Conservation (phyloP, 1,139 yeast genomes). For the Scheffersomyces titani region DNA sequence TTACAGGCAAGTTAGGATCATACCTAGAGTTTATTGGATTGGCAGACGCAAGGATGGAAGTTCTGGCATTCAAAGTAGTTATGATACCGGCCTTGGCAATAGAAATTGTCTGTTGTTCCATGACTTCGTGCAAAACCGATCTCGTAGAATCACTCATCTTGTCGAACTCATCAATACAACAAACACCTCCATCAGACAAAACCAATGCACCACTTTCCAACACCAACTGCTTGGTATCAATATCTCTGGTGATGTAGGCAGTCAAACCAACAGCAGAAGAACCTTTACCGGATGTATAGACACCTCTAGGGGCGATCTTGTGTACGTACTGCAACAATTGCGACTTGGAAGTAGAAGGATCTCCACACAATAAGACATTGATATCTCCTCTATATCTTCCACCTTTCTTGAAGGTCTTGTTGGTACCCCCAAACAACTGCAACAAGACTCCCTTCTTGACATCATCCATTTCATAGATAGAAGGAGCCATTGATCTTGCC, state of each 20-base stretch:
- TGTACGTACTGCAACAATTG: slow-evolving; percentile 93
- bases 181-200: slow-evolving; percentile 95
- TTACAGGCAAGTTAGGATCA: slow-evolving; percentile 90
- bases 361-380: slow-evolving; percentile 90
- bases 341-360: slow-evolving; percentile 96
- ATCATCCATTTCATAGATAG: slow-evolving; percentile 93
- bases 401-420: slow-evolving; percentile 84
- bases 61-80: slow-evolving; percentile 93
- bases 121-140: slow-evolving; percentile 95
- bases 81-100: slow-evolving; percentile 98
- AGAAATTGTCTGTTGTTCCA: slow-evolving; percentile 98
- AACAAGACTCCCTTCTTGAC: slow-evolving; percentile 92
- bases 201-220: slow-evolving; percentile 96
- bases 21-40: slow-evolving; percentile 97
- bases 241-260: slow-evolving; percentile 92
- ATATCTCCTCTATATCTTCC: slow-evolving; percentile 97
- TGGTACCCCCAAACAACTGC: slow-evolving; percentile 94
- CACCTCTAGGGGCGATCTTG: slow-evolving; percentile 96
- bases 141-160: slow-evolving; percentile 95
- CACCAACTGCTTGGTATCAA: slow-evolving; percentile 90
- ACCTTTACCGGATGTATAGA: slow-evolving; percentile 97
- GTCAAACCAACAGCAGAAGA: slow-evolving; percentile 99
- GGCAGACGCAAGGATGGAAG: slow-evolving; percentile 94
- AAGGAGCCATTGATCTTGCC: slow-evolving; percentile 92
- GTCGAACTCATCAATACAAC: slow-evolving; percentile 98